Base-by-base conservation (phyloP, 2,329 filamentous ascomycete species). In the Neofusicoccum cordaticola region DNA sequence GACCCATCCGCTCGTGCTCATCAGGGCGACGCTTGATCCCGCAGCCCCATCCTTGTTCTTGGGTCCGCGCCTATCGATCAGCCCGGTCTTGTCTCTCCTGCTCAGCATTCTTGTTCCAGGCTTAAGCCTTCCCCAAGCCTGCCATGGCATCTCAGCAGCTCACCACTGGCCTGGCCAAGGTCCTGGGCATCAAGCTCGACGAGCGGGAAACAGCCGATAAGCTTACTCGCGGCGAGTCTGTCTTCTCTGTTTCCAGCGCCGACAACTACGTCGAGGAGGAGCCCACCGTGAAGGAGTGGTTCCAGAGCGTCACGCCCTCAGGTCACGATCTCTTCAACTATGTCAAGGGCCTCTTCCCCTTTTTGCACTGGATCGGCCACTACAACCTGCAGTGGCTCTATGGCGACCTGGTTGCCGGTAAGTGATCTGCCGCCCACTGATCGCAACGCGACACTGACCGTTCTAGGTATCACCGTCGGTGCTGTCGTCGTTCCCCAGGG, bases 311-410 rank as follows among this genome's bases (percentile, higher is more conserved):
- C 17, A 73, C 85, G 0, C 95, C 94, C 0, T 82, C 82, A 0
- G 75, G 81, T 7, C 68, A 74, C 0, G 84, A 90, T 41, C 62
- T 89, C 3, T 56, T 76, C 4, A 70, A 79, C 2, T 99, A 97
- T 73, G 64, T 88, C 65, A 79, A 82, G 68, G 90, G 86, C 13
- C 80, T 98, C 1, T 96, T 99, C 69, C 95, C 95, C 0, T 98
- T 97, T 74, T 75, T 90, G 4, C 83, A 86, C n/a, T 99, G 95
- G 95, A 94, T 98, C 65, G 78, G 81, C 11, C 86, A 88, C 70
- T 99, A 99, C 81, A 99, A 99, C 74, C 11, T 88, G 3, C 88
- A 93, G 80, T 99, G 95, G 95, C 79, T 97, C 5, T 77, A 87
- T 15, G 95, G 95, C 71, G 95, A 99, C 79, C 78, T 88, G 85